Base-by-base conservation (phyloP, 2,329 filamentous ascomycete species). In the Sarocladium strictum region DNA sequence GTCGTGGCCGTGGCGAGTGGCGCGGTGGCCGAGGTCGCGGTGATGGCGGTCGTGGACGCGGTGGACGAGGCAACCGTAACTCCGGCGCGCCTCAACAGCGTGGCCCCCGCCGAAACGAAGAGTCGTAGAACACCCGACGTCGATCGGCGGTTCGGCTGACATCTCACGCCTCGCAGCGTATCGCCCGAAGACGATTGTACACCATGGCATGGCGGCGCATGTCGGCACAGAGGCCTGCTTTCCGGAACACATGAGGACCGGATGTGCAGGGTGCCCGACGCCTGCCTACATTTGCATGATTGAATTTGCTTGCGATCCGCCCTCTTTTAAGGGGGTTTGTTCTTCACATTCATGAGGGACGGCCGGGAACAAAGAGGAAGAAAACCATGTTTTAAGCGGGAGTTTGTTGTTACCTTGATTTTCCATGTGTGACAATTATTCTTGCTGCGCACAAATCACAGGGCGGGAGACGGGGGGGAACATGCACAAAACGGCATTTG, bases 21-120 rank as follows among this genome's bases (percentile, higher is more conserved):
- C 74, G 81, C 55, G 78, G 81, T 55, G 78, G 79, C 27, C 74
- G 80, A 57, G 77, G 78, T 54, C 77, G 76, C 35, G 70, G 71
- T 57, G 74, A 78, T 54, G 75, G 78, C 37, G 72, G 75, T 54
- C 71, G 74, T n/a, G 69, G 72, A 19, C 67, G 72, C 33, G 71
- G 74, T 17, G 69, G 72, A 17, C 67, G 72, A 33, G 71, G 73
- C 45, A 67, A 66, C 49, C 67, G 72, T 21, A 68, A 67, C 55
- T 61, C 63, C 26, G 67, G 67, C 52, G 64, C 62, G 51, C 57
- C 68, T 38, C 50, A 53, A 33, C 32, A 40, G 15, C 50, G 71
- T 50, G 67, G 67, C 53, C 60, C 64, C 53, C 72, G 72, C 57
- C 72, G 70, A 47, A 67, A 57, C 59, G 72, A 73, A 47, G 69